These are phyloP conservation scores for Zoysia pacifica DNA, from an alignment of 176 grass and related monocot genomes.

Conservation along the genomic window DNA sequence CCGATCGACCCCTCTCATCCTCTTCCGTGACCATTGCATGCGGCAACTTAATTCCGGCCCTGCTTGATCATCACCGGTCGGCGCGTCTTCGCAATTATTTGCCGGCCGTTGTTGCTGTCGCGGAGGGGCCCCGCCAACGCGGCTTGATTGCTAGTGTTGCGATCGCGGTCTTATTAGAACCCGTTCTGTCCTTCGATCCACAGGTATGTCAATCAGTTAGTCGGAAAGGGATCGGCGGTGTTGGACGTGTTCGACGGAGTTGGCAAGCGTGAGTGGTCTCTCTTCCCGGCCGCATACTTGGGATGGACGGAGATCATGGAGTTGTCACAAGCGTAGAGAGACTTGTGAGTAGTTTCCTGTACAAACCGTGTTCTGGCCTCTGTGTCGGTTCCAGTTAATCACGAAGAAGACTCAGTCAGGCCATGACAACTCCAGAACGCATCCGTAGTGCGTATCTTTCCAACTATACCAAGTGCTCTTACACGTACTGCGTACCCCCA, in stretches of 20 bases:
- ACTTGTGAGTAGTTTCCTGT: too few species aligned
- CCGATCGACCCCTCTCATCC: background rate
- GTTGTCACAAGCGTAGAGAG: too few species aligned
- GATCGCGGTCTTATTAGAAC: background rate
- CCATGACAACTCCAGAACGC: background rate
- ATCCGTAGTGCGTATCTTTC: background rate
- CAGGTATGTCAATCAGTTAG: background rate
- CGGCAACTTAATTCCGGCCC: background rate
- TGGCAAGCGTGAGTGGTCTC: background rate
- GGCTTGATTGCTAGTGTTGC: background rate
- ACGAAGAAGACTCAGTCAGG: too few species aligned
- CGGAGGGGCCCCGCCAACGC: background rate
- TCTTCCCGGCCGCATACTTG: background rate
- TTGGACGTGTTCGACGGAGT: background rate
- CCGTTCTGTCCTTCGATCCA: background rate
- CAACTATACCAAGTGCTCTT: background rate
- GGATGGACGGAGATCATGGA: background rate
- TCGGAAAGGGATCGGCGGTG: slow-evolving; percentile 1
- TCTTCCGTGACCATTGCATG: slow-evolving; percentile 4
- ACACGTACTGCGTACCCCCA: background rate
- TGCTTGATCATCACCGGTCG: background rate
- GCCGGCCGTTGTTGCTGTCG: slow-evolving; percentile 9
- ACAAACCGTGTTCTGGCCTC: too few species aligned
- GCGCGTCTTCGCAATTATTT: slow-evolving; percentile 6
- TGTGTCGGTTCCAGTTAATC: too few species aligned